Base-by-base conservation (phyloP, 2,329 filamentous ascomycete species). In the Penicillium sp. region DNA sequence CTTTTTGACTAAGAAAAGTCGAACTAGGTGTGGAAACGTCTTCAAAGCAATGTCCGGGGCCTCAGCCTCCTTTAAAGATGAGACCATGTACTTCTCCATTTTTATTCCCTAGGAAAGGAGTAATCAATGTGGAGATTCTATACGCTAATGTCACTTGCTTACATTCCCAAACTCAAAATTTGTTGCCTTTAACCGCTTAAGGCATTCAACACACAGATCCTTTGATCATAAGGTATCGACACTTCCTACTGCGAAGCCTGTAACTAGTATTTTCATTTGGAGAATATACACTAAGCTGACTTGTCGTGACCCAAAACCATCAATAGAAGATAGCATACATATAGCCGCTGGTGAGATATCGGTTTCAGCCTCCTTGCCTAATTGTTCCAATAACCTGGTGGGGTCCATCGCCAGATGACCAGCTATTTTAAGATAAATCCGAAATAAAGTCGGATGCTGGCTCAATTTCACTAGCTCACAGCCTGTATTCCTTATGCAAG, bases 401-500 rank as follows among this genome's bases (percentile, higher is more conserved):
- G 18, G 16, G 9, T 39, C 10, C 36, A n/a, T n/a, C 18, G 21
- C 36, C 33, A 5, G 33, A 34, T 34, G 33, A 18, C 29, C 29
- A 31, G 14, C 29, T 5, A 31, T 10, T 7, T 29, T 11, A 29
- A n/a, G 33, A 39, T 11, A 39, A 13, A 21, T 23, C 10, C 18
- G 36, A 39, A 18, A 21, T 8, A 4, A 21, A 39, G 14, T 39
- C 16, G 3, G 8, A 19, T 13, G 9, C 36, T 5, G 21, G 5
- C 37, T n/a, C 24, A 44, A 8, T 29, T 16, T 3, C 10, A 29
- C 24, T n/a, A 28, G n/a, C n/a, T n/a, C n/a, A n/a, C 23, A 7
- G 21, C 24, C 3, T 29, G 24, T 9, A n/a, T 29, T 2, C n/a
- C 14, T 44, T n/a, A 51, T 2, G 28, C 28, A 39, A 66, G 55